Base-by-base conservation (phyloP, 148 eudicot genomes). In the Simmondsia chinensis region DNA sequence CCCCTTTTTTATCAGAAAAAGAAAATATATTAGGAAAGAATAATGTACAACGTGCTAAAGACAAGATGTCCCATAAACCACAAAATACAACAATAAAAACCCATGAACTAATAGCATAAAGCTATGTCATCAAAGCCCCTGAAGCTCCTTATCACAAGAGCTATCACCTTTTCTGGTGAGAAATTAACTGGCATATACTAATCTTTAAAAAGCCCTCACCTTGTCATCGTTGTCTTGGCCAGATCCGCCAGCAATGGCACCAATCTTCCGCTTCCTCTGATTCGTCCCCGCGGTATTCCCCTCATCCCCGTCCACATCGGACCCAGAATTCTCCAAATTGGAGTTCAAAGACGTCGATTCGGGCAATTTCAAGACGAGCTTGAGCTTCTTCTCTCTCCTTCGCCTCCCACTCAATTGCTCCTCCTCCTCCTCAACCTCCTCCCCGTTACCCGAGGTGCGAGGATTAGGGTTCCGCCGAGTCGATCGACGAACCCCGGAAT, bases 201-300 rank as follows among this genome's bases (percentile, higher is more conserved):
- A n/a, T n/a, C n/a, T n/a, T n/a, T n/a, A n/a, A 33, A 9, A 5
- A 9, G 7, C 4, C 10, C 15, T 15, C 54, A 63, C 73, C 65
- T 63, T 55, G 24, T 54, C 64, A 35, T 22, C 43, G 34, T 17
- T 23, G 2, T 30, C n/a, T 11, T 22, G 43, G 1, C 27, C 57
- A 73, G 74, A 73, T 73, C 79, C 70, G 20, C 25, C 42, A 6
- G 57, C 42, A 54, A 64, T 60, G 2, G 66, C 56, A 11, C 35
- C 63, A 60, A 73, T 49, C 29, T 51, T 73, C 24, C 71, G 37
- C 67, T 68, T 73, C 50, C 42, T 56, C 12, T 8, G 39, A 31
- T 47, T 50, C 24, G 22, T 25, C 10, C 43, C 34, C 2, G 42
- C 33, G 12, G 19, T 8, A 22, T 7, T 39, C n/a, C 33, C 67